These are phyloP conservation scores for Arabidopsis lyrata DNA, from an alignment of 441 rosid genomes.

Conservation along the genomic window DNA sequence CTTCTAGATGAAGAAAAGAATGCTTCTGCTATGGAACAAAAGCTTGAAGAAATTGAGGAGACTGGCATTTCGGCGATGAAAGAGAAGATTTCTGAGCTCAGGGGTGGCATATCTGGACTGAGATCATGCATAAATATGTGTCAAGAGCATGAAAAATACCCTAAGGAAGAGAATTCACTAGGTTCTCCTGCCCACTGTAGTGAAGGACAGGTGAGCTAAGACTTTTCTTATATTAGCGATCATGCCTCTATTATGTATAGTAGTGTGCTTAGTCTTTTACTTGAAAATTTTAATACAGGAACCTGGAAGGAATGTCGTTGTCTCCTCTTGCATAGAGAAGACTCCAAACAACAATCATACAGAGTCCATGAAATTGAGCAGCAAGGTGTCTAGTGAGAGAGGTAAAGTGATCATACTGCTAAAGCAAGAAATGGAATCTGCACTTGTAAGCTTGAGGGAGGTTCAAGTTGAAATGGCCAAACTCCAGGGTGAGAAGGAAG, in stretches of 20 bases:
- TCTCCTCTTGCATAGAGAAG: constrained; percentile 49
- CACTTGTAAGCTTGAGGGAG: constrained; percentile 78
- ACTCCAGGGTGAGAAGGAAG: constrained; percentile 71
- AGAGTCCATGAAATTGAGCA: constrained; percentile 40
- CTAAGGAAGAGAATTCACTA: constrained; percentile 46
- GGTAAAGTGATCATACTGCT: constrained; percentile 69
- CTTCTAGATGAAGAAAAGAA: constrained; percentile 62
- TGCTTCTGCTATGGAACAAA: constrained; percentile 60
- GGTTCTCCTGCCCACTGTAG: constrained; percentile 46
- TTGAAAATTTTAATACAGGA: constrained; percentile 62
- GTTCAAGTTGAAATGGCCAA: constrained; percentile 77
- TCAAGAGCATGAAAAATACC: constrained; percentile 48
- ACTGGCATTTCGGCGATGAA: constrained; percentile 61
- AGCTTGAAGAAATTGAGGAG: constrained; percentile 70
- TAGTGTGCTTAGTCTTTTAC: constrained; percentile 38
- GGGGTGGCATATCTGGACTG: constrained; percentile 66
- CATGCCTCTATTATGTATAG: constrained; percentile 29
- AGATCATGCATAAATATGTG: constrained; percentile 63
- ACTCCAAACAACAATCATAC: constrained; percentile 45
- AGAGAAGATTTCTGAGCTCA: constrained; percentile 73
- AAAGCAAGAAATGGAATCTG: constrained; percentile 84
- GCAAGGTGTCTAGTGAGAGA: constrained; percentile 53
- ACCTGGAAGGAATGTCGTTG: constrained; percentile 44
- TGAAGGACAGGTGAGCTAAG: constrained; percentile 70
- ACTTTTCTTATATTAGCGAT: constrained; percentile 33